Evolutionary conservation across 108 stramenopile species (phyloP).

Genomic region (Cyclotella atomus): DNA sequence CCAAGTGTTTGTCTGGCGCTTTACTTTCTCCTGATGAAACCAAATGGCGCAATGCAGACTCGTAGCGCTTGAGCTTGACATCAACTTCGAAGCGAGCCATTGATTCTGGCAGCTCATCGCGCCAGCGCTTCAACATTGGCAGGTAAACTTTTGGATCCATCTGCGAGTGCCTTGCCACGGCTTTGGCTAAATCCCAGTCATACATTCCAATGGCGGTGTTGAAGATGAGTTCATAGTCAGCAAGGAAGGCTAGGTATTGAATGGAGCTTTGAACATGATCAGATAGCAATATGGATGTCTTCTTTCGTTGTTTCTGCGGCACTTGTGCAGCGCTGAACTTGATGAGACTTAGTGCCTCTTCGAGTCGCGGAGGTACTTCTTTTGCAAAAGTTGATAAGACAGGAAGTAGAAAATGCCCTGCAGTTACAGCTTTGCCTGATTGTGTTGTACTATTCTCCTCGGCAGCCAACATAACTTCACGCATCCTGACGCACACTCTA

Average conservation of each 20-base stretch:
- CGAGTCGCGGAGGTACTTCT: slow-evolving; percentile 78
- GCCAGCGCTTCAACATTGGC: slow-evolving; percentile 81
- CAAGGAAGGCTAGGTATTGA: slow-evolving; percentile 90
- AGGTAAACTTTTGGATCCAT: slow-evolving; percentile 95
- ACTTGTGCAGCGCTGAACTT: slow-evolving; percentile 48
- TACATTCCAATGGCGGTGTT: slow-evolving; percentile 92
- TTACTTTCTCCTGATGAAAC: slow-evolving; percentile 38
- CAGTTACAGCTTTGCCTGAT: slow-evolving; percentile 40
- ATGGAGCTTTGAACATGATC: slow-evolving; percentile 83
- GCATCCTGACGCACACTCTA: slow-evolving; percentile 66
- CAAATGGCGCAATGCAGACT: slow-evolving; percentile 72
- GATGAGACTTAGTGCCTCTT: slow-evolving; percentile 80
- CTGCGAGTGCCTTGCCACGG: slow-evolving; percentile 88
- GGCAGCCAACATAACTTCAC: slow-evolving; percentile 66
- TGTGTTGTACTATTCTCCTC: slow-evolving; percentile 50
- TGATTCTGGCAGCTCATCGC: slow-evolving; percentile 51
- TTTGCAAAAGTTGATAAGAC: slow-evolving; percentile 90
- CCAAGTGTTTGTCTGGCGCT: slow-evolving; percentile 46
- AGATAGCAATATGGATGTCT: slow-evolving; percentile 62
- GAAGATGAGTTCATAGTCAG: slow-evolving; percentile 85
- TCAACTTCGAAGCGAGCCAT: slow-evolving; percentile 81
- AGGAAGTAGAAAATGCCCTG: slow-evolving; percentile 82
- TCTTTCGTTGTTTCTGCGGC: slow-evolving; percentile 24
- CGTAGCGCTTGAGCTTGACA: slow-evolving; percentile 79
- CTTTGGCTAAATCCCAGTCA: slow-evolving; percentile 88